These are phyloP conservation scores for Thinopyrum elongatum DNA, from an alignment of 176 grass and related monocot species.

Conservation along the genomic window DNA sequence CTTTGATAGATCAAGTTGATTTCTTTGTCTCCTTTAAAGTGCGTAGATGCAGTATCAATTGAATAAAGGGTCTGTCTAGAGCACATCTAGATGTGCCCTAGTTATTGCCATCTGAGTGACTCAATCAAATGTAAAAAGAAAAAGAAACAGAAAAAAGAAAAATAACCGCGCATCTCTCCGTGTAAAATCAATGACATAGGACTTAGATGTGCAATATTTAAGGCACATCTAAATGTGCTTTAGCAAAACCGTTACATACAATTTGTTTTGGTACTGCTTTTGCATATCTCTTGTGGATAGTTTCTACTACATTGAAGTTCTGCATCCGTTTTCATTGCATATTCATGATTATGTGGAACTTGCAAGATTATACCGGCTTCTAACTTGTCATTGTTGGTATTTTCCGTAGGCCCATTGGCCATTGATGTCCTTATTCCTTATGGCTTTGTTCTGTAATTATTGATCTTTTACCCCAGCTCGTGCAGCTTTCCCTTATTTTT, in stretches of 20 bases:
- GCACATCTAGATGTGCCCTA: too few species aligned
- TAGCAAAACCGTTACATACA: too few species aligned
- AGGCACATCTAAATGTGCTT: too few species aligned
- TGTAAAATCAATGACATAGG: too few species aligned
- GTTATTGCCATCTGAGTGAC: too few species aligned
- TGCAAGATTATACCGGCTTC: not conserved
- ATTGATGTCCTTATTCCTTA: not conserved
- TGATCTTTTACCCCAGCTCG: not conserved
- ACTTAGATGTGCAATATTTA: too few species aligned
- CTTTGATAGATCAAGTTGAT: not conserved
- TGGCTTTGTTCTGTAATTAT: not conserved
- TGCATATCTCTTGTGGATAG: not conserved
- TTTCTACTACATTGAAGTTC: not conserved
- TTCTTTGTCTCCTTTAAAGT: constrained; percentile 1
- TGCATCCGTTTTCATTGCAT: not conserved
- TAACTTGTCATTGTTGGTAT: constrained; percentile 16
- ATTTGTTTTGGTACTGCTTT: not conserved
- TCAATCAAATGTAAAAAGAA: too few species aligned
- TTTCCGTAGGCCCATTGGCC: not conserved
- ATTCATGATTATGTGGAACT: not conserved
- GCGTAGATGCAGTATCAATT: not conserved
- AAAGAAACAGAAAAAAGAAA: too few species aligned
- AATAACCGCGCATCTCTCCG: too few species aligned
- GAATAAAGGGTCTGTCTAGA: not conserved
- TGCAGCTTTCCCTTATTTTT: constrained; percentile 6